These are phyloP conservation scores for Avena atlantica DNA, from an alignment of 176 grass and related monocot species.

Conservation along the genomic window DNA sequence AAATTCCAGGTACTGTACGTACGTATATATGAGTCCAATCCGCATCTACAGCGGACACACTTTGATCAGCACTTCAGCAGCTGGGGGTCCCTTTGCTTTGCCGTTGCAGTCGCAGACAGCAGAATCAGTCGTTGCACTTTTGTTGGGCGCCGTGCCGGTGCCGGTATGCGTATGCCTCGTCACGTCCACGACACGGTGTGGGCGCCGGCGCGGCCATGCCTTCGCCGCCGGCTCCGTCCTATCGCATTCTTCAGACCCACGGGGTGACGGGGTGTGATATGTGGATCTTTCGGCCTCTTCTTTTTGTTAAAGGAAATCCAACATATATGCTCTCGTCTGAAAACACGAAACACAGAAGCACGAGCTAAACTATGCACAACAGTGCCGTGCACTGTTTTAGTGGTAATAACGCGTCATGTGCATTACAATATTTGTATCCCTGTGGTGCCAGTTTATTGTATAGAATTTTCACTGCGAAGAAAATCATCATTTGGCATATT, in stretches of 20 bases:
- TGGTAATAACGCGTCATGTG: no score
- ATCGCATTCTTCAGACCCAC: background rate
- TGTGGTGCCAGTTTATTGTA: no score
- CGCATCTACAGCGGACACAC: background rate
- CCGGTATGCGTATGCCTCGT: background rate
- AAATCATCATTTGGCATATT: no score
- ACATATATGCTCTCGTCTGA: no score
- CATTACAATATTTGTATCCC: no score
- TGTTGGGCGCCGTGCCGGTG: background rate
- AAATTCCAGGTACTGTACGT: no score
- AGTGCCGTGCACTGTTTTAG: no score
- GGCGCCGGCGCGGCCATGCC: background rate
- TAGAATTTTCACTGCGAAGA: no score
- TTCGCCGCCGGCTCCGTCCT: background rate
- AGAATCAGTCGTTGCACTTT: conserved; percentile 8
- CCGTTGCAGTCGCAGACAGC: background rate
- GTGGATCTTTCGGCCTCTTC: background rate
- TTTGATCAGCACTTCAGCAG: background rate
- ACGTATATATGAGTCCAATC: background rate
- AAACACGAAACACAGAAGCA: no score
- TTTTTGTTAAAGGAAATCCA: no score
- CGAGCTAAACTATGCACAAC: no score
- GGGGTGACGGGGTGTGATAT: background rate
- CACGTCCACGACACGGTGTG: conserved; percentile 34
- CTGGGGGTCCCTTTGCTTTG: background rate